Evolutionary conservation across 75 land plant species (phyloP).

Genomic region (Cunninghamia lanceolata): DNA sequence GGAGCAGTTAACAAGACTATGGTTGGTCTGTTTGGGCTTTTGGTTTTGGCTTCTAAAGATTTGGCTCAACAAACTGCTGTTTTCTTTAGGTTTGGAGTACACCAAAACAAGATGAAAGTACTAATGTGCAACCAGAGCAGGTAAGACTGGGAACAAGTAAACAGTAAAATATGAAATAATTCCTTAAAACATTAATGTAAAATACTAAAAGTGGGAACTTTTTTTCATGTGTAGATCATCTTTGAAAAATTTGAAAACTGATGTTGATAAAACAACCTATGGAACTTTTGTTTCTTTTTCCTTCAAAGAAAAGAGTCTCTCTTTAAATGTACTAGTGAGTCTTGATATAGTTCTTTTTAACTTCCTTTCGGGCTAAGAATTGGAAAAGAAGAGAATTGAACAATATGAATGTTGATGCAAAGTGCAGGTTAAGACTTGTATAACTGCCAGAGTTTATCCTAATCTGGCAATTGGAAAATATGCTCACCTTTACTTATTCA

Average conservation of each 20-base stretch:
- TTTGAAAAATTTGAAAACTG: conserved; percentile 12
- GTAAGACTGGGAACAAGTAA: conserved; percentile 11
- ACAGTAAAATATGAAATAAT: background rate
- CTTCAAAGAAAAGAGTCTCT: background rate
- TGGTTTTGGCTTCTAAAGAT: no score
- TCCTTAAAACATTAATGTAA: background rate
- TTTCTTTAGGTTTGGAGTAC: no score
- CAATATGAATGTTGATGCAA: background rate
- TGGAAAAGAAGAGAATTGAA: background rate
- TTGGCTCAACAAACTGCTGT: no score
- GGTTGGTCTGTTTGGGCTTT: conserved; percentile 62
- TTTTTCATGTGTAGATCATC: conserved; percentile 37
- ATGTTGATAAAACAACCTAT: conserved; percentile 42
- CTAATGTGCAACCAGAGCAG: conserved; percentile 72
- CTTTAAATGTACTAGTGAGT: background rate
- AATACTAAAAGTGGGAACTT: background rate
- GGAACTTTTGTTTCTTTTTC: conserved; percentile 33
- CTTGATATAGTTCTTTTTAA: no score
- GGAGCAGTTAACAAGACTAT: conserved; percentile 27
- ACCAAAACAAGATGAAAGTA: no score
- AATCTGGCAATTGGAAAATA: conserved; percentile 11
- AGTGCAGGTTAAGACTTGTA: conserved; percentile 36
- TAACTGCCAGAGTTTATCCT: conserved; percentile 68
- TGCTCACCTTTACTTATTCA: conserved; percentile 56
- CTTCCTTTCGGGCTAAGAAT: no score